These are phyloP conservation scores for Middelhovenomyces tepae DNA, from an alignment of 805 yeast species.

Conservation along the genomic window DNA sequence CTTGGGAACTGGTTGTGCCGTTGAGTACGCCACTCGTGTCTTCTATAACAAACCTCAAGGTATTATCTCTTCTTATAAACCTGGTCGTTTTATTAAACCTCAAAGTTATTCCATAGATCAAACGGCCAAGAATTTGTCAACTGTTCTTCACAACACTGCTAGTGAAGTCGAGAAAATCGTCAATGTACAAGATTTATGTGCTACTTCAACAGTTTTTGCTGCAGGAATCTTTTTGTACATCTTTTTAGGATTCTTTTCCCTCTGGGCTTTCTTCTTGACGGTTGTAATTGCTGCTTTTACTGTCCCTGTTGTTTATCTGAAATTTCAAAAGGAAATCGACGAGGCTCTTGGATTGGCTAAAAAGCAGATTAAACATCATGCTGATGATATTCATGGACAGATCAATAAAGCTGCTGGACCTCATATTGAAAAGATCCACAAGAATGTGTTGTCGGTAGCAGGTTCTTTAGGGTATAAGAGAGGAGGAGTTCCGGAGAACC, in stretches of 20 bases:
- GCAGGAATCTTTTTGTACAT: slow-evolving; percentile 55
- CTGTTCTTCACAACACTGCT: slow-evolving; percentile 28
- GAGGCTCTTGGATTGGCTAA: slow-evolving; percentile 25
- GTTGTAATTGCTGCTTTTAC: slow-evolving; percentile 72
- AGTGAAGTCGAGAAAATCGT: slow-evolving; percentile 31
- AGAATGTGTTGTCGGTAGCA: slow-evolving; percentile 15
- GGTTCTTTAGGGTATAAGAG: slow-evolving; percentile 23
- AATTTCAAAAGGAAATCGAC: slow-evolving; percentile 72
- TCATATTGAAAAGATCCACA: slow-evolving; percentile 26
- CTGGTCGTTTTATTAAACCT: slow-evolving; percentile 41
- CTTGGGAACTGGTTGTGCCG: slow-evolving; percentile 55
- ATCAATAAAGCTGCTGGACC: slow-evolving; percentile 27
- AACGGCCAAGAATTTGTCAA: slow-evolving; percentile 31
- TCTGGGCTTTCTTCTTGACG: slow-evolving; percentile 60
- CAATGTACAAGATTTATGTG: slow-evolving; percentile 56
- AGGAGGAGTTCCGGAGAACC: slow-evolving; percentile 28
- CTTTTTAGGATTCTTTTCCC: slow-evolving; percentile 65
- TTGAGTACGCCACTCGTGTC: slow-evolving; percentile 67
- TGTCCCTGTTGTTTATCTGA: slow-evolving; percentile 63
- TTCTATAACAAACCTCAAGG: slow-evolving; percentile 62
- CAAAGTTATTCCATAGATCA: slow-evolving; percentile 23
- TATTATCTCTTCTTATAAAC: slow-evolving; percentile 66
- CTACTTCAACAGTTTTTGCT: slow-evolving; percentile 67
- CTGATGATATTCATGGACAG: slow-evolving; percentile 17
- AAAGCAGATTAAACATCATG: slow-evolving; percentile 20